phyloP scores from a whole-genome alignment of 2,329 filamentous ascomycete species.

The Chrysosphaeria jannelii region DNA sequence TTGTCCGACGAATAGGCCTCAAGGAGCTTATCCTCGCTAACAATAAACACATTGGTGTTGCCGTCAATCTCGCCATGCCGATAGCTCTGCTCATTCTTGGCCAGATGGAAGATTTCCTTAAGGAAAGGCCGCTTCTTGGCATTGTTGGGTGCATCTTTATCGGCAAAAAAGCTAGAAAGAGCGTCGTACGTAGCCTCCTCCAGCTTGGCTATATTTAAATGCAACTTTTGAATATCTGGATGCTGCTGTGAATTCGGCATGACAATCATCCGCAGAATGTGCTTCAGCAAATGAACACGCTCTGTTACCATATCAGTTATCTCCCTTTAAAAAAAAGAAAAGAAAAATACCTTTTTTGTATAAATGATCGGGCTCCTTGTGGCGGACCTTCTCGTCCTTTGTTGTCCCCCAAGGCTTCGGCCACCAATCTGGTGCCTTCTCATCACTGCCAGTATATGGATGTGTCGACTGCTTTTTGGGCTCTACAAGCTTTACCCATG shows the following conservation, averaged over 20 bases:
- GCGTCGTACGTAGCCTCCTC: conserved; percentile 27
- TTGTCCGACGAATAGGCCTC: conserved; percentile 18
- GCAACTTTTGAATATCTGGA: conserved; percentile 19
- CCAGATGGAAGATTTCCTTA: conserved; percentile 30
- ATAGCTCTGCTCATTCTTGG: conserved; percentile 22
- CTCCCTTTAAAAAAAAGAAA: not conserved
- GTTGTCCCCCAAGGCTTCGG: conserved; percentile 21
- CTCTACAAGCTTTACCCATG: conserved; percentile 45
- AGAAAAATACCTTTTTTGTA: conserved; percentile 28
- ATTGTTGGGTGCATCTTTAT: conserved; percentile 22
- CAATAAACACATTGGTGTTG: conserved; percentile 17
- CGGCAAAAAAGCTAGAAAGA: conserved; percentile 24
- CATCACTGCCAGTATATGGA: conserved; percentile 36
- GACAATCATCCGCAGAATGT: conserved; percentile 27
- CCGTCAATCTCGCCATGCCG: conserved; percentile 24
- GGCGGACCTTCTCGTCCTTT: conserved; percentile 24
- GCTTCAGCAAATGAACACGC: conserved; percentile 24
- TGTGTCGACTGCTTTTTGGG: conserved; percentile 51
- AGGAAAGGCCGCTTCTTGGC: conserved; percentile 22
- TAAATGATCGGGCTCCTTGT: conserved; percentile 46
- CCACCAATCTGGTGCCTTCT: conserved; percentile 36
- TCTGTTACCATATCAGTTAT: conserved; percentile 12
- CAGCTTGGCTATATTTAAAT: conserved; percentile 21
- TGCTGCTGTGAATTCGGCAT: conserved; percentile 19
- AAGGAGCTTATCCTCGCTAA: conserved; percentile 19